phyloP scores from a whole-genome alignment of 495 filamentous ascomycete species.

The Hyaloscypha hepaticicola region DNA sequence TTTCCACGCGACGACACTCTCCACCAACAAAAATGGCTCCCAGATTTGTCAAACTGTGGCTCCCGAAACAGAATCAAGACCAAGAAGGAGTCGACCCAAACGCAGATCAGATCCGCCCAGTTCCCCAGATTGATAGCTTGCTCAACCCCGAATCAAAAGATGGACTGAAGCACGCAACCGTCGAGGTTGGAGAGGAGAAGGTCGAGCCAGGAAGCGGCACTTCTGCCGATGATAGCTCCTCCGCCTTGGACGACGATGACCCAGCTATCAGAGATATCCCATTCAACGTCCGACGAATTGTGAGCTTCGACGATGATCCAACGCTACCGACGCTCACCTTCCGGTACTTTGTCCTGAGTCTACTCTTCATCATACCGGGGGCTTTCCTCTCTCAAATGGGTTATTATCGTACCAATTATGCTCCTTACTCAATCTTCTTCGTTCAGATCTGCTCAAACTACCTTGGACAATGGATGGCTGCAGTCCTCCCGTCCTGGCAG shows the following conservation, averaged over 20 bases:
- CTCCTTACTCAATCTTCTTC: slow-evolving; percentile 58
- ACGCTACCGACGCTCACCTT: slow-evolving; percentile 53
- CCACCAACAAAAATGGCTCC: background rate
- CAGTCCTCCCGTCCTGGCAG: slow-evolving; percentile 45
- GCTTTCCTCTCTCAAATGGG: slow-evolving; percentile 55
- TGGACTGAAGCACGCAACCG: background rate
- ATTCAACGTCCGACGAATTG: slow-evolving; percentile 49
- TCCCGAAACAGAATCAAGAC: background rate
- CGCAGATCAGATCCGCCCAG: background rate
- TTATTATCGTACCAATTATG: slow-evolving; percentile 51
- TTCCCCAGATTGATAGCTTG: background rate
- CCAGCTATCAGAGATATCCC: slow-evolving; percentile 50
- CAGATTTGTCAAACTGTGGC: background rate
- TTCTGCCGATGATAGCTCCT: background rate
- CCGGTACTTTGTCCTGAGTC: slow-evolving; percentile 53
- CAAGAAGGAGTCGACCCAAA: background rate
- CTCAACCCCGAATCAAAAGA: background rate
- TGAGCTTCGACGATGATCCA: slow-evolving; percentile 53
- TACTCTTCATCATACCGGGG: slow-evolving; percentile 52
- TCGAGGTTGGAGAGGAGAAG: background rate
- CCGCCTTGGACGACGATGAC: slow-evolving; percentile 35
- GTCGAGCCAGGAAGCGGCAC: background rate
- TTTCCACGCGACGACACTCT: background rate
- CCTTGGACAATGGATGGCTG: slow-evolving; percentile 52
- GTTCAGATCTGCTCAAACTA: slow-evolving; percentile 57